phyloP scores from a whole-genome alignment of 441 rosid species.

The Pelargonium australe region DNA sequence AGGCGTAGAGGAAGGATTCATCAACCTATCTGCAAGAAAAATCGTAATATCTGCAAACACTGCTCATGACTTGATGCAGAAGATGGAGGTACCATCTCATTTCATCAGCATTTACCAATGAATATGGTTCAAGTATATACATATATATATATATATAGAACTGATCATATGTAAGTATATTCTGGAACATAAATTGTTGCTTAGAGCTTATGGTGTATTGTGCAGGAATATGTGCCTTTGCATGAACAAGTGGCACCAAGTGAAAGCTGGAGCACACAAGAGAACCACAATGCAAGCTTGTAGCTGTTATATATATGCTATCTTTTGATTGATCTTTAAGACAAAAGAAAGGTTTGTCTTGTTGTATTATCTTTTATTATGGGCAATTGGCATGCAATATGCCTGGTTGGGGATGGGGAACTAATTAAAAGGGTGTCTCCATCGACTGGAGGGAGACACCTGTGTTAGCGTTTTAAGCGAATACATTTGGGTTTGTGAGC shows the following conservation, averaged over 20 bases:
- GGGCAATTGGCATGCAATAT: too few relatives aligned
- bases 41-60: conserved; percentile 36
- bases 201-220: conserved; percentile 4
- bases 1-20: conserved; percentile 46
- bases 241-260: conserved; percentile 33
- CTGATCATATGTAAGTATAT: not conserved
- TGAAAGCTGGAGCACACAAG: conserved; percentile 24
- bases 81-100: conserved; percentile 32
- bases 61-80: conserved; percentile 30
- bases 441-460: too few relatives aligned
- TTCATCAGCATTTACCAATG: too few relatives aligned
- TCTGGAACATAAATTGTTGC: not conserved
- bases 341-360: too few relatives aligned
- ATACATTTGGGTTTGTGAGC: not conserved
- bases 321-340: too few relatives aligned
- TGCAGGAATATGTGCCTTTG: conserved; percentile 30
- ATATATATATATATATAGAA: too few relatives aligned
- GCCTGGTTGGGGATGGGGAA: too few relatives aligned
- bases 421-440: too few relatives aligned
- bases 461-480: not conserved
- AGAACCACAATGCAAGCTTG: conserved; percentile 14
- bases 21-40: conserved; percentile 29
- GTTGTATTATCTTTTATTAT: too few relatives aligned
- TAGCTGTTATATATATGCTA: not conserved
- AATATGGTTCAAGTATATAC: too few relatives aligned